Conservation (phyloP, 1,284 basidiomycete species). For the Sanguinoderma infundibulare region DNA sequence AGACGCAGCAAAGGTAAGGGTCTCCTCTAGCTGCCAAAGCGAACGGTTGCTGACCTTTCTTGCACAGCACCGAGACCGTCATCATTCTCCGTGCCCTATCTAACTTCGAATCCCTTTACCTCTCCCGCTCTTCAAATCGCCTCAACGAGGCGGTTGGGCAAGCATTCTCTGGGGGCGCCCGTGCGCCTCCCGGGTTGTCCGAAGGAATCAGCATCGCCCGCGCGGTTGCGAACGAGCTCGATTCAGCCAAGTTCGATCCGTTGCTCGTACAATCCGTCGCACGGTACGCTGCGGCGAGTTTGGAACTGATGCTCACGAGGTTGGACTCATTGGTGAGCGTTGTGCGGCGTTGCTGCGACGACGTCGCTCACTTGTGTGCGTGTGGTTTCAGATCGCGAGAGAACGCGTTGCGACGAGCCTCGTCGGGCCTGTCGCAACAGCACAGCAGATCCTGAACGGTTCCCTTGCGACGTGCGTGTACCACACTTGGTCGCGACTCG, state of each 20-base stretch:
- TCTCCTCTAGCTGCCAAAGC: not conserved
- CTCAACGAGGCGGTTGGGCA: constrained; percentile 81
- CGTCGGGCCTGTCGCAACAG: constrained; percentile 76
- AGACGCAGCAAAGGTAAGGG: constrained; percentile 81
- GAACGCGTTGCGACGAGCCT: constrained; percentile 82
- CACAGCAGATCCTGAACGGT: constrained; percentile 78
- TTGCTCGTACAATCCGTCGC: constrained; percentile 82
- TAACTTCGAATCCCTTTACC: constrained; percentile 83
- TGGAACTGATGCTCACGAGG: constrained; percentile 69
- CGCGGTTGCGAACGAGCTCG: constrained; percentile 86
- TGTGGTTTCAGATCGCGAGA: constrained; percentile 57
- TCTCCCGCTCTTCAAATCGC: constrained; percentile 81
- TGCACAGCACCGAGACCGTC: constrained; percentile 83
- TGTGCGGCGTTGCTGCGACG: not conserved
- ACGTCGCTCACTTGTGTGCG: not conserved
- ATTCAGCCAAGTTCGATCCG: constrained; percentile 93
- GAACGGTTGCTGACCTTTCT: not conserved
- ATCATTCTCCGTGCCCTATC: constrained; percentile 84
- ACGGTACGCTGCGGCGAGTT: constrained; percentile 65
- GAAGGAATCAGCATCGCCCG: constrained; percentile 83
- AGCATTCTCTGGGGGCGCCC: constrained; percentile 69
- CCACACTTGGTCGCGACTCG: constrained; percentile 75
- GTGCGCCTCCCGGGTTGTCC: constrained; percentile 70
- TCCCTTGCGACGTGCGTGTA: constrained; percentile 81
- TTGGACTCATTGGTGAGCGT: constrained; percentile 69